phyloP scores from a whole-genome alignment of 139 green algal genomes.

The Raphidocelis subcapitata region DNA sequence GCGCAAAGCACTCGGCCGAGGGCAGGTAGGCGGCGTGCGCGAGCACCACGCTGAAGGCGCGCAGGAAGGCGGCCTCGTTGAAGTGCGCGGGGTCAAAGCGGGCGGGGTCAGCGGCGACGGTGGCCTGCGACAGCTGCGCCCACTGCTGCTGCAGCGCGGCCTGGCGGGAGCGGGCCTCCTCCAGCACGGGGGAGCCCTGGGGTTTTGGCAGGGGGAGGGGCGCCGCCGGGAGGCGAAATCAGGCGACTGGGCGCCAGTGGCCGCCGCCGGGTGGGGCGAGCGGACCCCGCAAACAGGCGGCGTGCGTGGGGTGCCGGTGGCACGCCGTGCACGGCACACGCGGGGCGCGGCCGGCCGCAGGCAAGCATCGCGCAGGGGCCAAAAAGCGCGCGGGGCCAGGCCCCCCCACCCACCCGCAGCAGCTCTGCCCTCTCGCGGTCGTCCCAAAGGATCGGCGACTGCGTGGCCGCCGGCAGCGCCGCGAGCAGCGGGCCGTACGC shows the following conservation, averaged over 20 bases:
- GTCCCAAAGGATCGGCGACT: constrained; percentile 60
- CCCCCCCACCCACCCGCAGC: not conserved
- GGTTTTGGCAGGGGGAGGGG: constrained; percentile 43
- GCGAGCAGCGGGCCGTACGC: constrained; percentile 25
- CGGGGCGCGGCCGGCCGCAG: no score
- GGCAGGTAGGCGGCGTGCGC: constrained; percentile 79
- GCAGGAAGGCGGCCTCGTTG: constrained; percentile 60
- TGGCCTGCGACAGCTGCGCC: constrained; percentile 32
- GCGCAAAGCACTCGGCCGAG: constrained; percentile 84
- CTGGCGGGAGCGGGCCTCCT: constrained; percentile 45
- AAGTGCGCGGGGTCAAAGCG: constrained; percentile 46
- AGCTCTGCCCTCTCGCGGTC: constrained; percentile 32
- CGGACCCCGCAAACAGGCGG: no score
- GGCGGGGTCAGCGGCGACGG: constrained; percentile 29
- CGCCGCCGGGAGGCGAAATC: no score
- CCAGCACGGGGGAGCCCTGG: constrained; percentile 25
- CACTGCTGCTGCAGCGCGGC: constrained; percentile 63
- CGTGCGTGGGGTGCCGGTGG: no score
- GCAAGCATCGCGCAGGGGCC: no score
- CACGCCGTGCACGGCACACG: no score
- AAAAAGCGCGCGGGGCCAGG: no score
- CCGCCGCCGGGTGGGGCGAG: no score
- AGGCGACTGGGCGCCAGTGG: no score
- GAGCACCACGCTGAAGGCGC: constrained; percentile 83
- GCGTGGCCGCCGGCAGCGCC: constrained; percentile 51